Conservation (phyloP, 2,329 filamentous ascomycete genomes). For the Botryotinia convoluta region DNA sequence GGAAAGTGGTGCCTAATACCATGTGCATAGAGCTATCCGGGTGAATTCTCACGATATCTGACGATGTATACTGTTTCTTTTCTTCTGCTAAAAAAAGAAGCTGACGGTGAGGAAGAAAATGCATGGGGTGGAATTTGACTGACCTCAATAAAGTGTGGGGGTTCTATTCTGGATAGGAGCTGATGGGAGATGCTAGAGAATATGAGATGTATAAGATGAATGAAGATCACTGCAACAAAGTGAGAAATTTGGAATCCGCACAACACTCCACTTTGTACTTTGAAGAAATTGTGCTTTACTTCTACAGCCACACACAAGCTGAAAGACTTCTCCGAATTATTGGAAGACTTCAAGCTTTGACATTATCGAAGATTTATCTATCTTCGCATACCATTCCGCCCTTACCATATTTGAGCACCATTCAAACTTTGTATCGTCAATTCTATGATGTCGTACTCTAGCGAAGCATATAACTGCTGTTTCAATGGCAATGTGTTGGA, state of each 20-base stretch:
- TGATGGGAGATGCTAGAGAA: background rate
- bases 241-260: background rate
- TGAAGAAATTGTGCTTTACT: background rate
- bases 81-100: background rate
- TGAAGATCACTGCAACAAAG: background rate
- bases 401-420: background rate
- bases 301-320: background rate
- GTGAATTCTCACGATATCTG: conserved; percentile 13
- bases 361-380: background rate
- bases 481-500: background rate
- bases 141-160: conserved; percentile 4
- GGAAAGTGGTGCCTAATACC: conserved; percentile 6
- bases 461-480: background rate
- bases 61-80: background rate
- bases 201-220: conserved; percentile 7
- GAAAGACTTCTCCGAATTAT: background rate
- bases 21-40: conserved; percentile 7
- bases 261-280: conserved; percentile 1
- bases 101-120: background rate
- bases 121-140: background rate
- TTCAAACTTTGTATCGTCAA: background rate
- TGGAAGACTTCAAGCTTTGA: background rate
- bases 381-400: no score
- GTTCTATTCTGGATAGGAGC: background rate
- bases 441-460: conserved; percentile 2